phyloP scores from a whole-genome alignment of 2,329 filamentous ascomycete genomes.

The Mariannaea elegans region DNA sequence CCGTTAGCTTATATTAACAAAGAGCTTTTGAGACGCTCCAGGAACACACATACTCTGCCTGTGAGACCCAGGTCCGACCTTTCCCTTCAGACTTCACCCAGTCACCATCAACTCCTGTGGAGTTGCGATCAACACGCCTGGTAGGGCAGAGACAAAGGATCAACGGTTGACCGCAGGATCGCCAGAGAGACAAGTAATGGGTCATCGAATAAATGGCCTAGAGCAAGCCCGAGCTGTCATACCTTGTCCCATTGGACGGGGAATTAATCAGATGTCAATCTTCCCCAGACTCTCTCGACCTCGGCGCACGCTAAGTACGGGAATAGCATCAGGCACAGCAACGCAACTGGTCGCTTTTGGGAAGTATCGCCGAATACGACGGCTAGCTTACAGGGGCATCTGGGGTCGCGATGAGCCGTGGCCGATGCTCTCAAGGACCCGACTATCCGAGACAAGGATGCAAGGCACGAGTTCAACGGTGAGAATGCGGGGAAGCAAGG shows the following conservation, averaged over 20 bases:
- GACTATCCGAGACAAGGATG: slow-evolving; percentile 10
- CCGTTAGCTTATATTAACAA: too few relatives aligned
- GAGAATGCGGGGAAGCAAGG: slow-evolving; percentile 10
- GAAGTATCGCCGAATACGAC: slow-evolving; percentile 14
- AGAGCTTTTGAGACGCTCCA: too few relatives aligned
- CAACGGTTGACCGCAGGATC: too few relatives aligned
- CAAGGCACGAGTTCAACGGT: slow-evolving; percentile 2
- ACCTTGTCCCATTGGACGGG: too few relatives aligned
- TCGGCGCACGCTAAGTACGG: slow-evolving; percentile 9
- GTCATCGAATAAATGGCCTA: too few relatives aligned
- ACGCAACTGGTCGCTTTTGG: background rate
- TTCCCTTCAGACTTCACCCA: too few relatives aligned
- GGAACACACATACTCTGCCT: too few relatives aligned
- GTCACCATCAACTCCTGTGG: too few relatives aligned
- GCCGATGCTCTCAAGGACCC: background rate
- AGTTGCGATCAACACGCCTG: too few relatives aligned
- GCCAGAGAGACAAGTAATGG: too few relatives aligned
- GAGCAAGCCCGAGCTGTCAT: background rate
- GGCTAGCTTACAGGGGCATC: background rate
- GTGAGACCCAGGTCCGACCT: too few relatives aligned
- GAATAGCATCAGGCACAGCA: slow-evolving; percentile 8
- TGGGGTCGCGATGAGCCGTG: background rate
- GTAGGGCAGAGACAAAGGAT: too few relatives aligned
- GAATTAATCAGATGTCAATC: slow-evolving; percentile 12
- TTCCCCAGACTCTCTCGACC: slow-evolving; percentile 14